Base-by-base conservation (phyloP, 305 asterid genomes). In the Rubia balearica region DNA sequence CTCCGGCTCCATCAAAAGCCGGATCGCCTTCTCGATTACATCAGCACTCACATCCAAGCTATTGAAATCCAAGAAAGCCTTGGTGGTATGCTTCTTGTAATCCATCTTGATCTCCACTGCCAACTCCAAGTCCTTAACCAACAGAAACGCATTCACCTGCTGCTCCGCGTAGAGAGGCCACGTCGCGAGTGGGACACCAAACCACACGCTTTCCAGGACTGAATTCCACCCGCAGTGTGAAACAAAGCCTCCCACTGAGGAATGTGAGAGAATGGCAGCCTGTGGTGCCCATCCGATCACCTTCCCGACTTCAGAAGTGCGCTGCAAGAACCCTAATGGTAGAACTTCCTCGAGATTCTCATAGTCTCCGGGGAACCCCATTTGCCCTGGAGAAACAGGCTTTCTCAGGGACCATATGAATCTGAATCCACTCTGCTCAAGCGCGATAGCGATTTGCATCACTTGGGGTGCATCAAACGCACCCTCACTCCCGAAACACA, bases 81-180 rank as follows among this genome's bases (percentile, higher is more conserved):
- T 24, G 24, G 24, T 24, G 24, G 24, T 24, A 24, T 24, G 24
- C 66, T 19, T 41, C 56, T 30, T 4, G 19, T n/a, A 68, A 10
- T 7, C 71, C 21, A 36, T 73, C 73, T 14, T 75, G 75, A 53
- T 65, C 55, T 33, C 82, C 75, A 55, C 85, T 85, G 71, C 85
- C 10, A 86, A 61, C 4, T 79, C 89, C 71, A 83, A 19, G 17
- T 86, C 94, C 74, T 62, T 76, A 61, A 84, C 89, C 67, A 82
- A 5, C 24, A 71, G 56, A 56, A 86, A 83, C 0, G 91, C 95
- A 51, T 88, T 85, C 12, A 77, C 55, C 22, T 83, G 87, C 48
- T 88, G 95, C 76, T 88, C 95, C 2, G 95, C 88, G 8, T 77
- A 79, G 45, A 85, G 11, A 0, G 95, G 95, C 81, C 85, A 85